Evolutionary conservation across 768 basidiomycete species (phyloP).

Genomic region (Naematelia encephala): DNA sequence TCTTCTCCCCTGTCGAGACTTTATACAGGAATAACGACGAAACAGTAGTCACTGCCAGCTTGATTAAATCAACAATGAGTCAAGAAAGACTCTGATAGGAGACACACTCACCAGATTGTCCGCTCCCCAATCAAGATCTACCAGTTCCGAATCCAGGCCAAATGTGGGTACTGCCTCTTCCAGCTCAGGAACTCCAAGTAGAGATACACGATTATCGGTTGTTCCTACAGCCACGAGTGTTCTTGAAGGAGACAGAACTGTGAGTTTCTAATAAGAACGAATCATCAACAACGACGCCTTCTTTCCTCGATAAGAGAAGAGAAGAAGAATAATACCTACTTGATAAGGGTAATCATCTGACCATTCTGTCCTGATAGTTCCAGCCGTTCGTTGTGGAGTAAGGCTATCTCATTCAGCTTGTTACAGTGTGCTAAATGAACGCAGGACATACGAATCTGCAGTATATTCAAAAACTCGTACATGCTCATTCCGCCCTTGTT

Average conservation of each 20-base stretch:
- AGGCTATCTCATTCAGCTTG: conserved; percentile 55
- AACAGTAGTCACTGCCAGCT: conserved; percentile 47
- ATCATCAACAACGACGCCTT: not conserved
- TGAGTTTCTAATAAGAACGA: conserved; percentile 92
- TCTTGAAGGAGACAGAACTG: conserved; percentile 69
- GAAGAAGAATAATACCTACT: conserved; percentile 54
- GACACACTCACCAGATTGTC: conserved; percentile 29
- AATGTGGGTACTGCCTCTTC: conserved; percentile 55
- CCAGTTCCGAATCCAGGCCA: conserved; percentile 65
- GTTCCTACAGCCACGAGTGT: conserved; percentile 64
- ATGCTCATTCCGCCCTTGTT: conserved; percentile 73
- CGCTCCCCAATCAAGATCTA: conserved; percentile 74
- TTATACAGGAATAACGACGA: conserved; percentile 35
- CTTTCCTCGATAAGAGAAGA: not conserved
- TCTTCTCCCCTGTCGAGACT: conserved; percentile 12
- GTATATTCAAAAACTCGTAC: conserved; percentile 62
- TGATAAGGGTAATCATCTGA: conserved; percentile 72
- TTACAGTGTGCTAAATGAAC: not conserved
- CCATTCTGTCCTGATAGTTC: conserved; percentile 63
- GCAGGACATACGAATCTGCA: conserved; percentile 45
- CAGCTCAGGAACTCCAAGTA: conserved; percentile 66
- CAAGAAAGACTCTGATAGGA: not conserved
- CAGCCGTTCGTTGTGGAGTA: conserved; percentile 55
- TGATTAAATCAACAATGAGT: not conserved
- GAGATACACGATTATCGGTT: conserved; percentile 65